These are phyloP conservation scores for Candida krabiensis DNA, from an alignment of 805 yeast species.

Conservation along the genomic window DNA sequence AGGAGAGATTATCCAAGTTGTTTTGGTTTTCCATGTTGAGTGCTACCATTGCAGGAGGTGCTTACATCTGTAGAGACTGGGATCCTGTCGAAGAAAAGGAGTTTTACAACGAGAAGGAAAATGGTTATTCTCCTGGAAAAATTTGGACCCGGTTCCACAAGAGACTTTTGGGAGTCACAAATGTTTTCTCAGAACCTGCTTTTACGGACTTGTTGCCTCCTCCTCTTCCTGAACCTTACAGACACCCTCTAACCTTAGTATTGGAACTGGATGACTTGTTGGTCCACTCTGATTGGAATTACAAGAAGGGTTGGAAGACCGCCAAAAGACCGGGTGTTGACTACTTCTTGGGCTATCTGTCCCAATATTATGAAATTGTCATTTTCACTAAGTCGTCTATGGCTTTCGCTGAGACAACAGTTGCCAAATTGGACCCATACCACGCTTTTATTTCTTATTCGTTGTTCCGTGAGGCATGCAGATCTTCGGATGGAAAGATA, in stretches of 20 bases:
- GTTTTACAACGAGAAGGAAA: slow-evolving; percentile 43
- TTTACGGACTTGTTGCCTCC: slow-evolving; percentile 93
- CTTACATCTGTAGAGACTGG: slow-evolving; percentile 82
- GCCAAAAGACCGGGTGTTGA: slow-evolving; percentile 99
- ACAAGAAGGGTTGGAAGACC: slow-evolving; percentile 94
- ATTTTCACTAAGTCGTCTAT: slow-evolving; percentile 82
- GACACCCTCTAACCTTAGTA: slow-evolving; percentile 89
- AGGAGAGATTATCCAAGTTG: slow-evolving; percentile 78
- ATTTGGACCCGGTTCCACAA: slow-evolving; percentile 69
- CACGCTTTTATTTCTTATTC: slow-evolving; percentile 87
- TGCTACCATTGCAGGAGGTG: slow-evolving; percentile 51
- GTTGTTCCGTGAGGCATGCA: slow-evolving; percentile 86
- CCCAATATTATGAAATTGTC: slow-evolving; percentile 95
- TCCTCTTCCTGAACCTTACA: slow-evolving; percentile 84
- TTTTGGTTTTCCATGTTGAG: slow-evolving; percentile 63
- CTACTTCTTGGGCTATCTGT: slow-evolving; percentile 90
- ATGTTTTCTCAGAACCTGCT: slow-evolving; percentile 89
- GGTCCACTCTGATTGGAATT: slow-evolving; percentile 89
- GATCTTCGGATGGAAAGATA: slow-evolving; percentile 83
- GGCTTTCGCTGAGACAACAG: slow-evolving; percentile 81
- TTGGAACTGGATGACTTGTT: slow-evolving; percentile 86
- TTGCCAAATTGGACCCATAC: slow-evolving; percentile 89
- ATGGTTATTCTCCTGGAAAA: slow-evolving; percentile 66
- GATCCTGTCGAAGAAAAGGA: slow-evolving; percentile 69
- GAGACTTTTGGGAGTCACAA: slow-evolving; percentile 73